phyloP scores from a whole-genome alignment of 148 eudicot species.

The Spergularia marina region DNA sequence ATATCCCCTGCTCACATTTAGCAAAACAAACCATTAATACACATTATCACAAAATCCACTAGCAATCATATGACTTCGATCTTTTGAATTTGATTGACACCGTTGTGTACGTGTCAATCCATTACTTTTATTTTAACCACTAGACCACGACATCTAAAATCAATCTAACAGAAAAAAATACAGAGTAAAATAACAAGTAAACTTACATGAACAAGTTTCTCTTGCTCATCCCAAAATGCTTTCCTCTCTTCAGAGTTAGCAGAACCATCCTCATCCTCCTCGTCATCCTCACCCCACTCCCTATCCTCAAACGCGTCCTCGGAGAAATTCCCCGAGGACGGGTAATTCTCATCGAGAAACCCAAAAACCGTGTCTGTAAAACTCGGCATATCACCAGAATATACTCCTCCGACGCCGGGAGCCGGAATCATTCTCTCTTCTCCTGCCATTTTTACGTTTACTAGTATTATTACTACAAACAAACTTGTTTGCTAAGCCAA shows the following conservation, averaged over 20 bases:
- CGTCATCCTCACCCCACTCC: conserved; percentile 25
- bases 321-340: conserved; percentile 5
- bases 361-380: conserved; percentile 53
- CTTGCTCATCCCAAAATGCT: conserved; percentile 52
- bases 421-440: not conserved
- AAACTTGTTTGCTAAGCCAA: not conserved
- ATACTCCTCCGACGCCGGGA: not conserved
- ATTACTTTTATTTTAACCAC: too few species aligned
- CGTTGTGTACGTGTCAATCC: too few species aligned
- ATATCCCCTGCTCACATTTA: conserved; percentile 41
- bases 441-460: not conserved
- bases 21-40: not conserved
- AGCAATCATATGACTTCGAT: not conserved
- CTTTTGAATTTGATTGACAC: too few species aligned
- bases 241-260: conserved; percentile 30
- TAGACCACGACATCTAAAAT: too few species aligned
- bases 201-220: conserved; percentile 37
- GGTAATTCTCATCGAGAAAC: conserved; percentile 36
- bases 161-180: not conserved
- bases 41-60: not conserved
- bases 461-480: conserved; percentile 16
- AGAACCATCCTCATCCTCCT: conserved; percentile 21
- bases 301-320: conserved; percentile 32
- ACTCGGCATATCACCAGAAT: conserved; percentile 32
- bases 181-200: not conserved